phyloP scores from a whole-genome alignment of 2,329 filamentous ascomycete species.

The Corniculantispora saksenae region DNA sequence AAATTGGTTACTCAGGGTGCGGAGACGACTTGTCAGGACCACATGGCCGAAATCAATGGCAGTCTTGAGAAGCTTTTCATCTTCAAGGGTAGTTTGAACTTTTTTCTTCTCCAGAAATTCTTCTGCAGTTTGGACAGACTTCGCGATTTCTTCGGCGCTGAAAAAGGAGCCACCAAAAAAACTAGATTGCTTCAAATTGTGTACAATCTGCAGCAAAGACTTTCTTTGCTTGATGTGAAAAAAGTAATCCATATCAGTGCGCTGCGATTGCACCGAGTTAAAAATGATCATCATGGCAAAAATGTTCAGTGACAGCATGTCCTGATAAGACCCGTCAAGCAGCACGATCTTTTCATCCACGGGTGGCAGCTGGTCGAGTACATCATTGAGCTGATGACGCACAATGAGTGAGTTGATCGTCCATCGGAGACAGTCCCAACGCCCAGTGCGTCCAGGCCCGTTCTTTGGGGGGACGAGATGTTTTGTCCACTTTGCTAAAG shows the following conservation, averaged over 20 bases:
- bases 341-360: conserved; percentile 71
- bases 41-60: conserved; percentile 66
- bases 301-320: conserved; percentile 78
- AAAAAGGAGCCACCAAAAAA: conserved; percentile 85
- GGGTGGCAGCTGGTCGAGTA: conserved; percentile 68
- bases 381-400: conserved; percentile 73
- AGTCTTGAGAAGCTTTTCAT: conserved; percentile 60
- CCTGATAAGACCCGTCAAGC: conserved; percentile 80
- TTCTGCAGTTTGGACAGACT: conserved; percentile 65
- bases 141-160: conserved; percentile 60
- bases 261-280: conserved; percentile 86
- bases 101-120: conserved; percentile 66
- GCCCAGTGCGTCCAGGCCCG: conserved; percentile 53
- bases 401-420: conserved; percentile 80
- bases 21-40: conserved; percentile 62
- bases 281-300: conserved; percentile 83
- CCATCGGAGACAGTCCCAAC: conserved; percentile 62
- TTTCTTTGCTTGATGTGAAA: conserved; percentile 77
- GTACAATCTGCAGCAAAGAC: conserved; percentile 66
- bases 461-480: conserved; percentile 67
- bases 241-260: conserved; percentile 82
- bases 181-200: conserved; percentile 78
- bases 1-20: conserved; percentile 65
- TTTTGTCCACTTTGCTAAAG: conserved; percentile 66
- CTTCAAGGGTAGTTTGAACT: conserved; percentile 59